These are phyloP conservation scores for Phytophthora pisi DNA, from an alignment of 352 stramenopile species.

Conservation along the genomic window DNA sequence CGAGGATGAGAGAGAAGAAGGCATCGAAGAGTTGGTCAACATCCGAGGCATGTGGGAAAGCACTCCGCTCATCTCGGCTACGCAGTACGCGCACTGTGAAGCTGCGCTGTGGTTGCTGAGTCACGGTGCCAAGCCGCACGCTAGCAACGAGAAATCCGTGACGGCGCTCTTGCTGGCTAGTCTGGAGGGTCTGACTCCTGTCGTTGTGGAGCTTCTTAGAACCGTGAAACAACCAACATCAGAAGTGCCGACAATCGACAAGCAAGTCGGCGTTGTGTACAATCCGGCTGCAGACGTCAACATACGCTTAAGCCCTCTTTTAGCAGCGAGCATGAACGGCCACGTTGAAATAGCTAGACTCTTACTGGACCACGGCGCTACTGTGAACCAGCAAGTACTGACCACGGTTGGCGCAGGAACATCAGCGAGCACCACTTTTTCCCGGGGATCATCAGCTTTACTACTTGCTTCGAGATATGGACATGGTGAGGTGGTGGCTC, in stretches of 20 bases:
- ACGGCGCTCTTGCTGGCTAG: constrained; percentile 73
- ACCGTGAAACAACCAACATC: neutral
- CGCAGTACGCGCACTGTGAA: constrained; percentile 63
- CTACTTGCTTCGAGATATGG: constrained; percentile 93
- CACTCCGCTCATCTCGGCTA: constrained; percentile 77
- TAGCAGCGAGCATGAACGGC: constrained; percentile 79
- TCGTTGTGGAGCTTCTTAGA: constrained; percentile 53
- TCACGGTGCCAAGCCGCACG: constrained; percentile 42
- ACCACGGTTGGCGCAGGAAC: constrained; percentile 9
- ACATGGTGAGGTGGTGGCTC: constrained; percentile 81
- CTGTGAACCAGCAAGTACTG: constrained; percentile 30
- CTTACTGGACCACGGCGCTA: constrained; percentile 45
- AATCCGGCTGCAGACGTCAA: constrained; percentile 71
- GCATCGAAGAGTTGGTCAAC: constrained; percentile 49
- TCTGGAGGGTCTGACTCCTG: constrained; percentile 62
- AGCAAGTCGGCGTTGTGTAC: constrained; percentile 75
- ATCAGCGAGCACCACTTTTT: neutral
- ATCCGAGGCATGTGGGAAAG: constrained; percentile 86
- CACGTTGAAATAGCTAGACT: constrained; percentile 58
- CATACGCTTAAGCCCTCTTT: constrained; percentile 54
- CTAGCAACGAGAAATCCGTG: constrained; percentile 74
- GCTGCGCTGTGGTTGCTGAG: constrained; percentile 67
- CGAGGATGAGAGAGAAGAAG: constrained; percentile 30
- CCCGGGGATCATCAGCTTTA: constrained; percentile 42
- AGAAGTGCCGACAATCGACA: constrained; percentile 33